phyloP scores from a whole-genome alignment of 2,329 filamentous ascomycete species.

The Lasiodiplodia theobromae region DNA sequence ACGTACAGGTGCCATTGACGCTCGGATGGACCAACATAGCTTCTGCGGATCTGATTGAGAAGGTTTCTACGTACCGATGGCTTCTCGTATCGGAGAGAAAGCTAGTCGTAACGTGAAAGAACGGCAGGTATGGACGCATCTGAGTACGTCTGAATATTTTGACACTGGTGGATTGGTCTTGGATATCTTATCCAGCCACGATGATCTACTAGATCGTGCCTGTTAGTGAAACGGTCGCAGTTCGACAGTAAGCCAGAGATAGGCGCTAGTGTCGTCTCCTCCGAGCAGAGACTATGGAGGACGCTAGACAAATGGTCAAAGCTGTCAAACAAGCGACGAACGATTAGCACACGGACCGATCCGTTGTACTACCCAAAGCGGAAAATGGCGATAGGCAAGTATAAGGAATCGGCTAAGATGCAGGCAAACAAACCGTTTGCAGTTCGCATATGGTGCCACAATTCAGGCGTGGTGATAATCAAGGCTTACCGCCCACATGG shows the following conservation, averaged over 20 bases:
- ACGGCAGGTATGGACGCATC: neutral
- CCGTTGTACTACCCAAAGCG: neutral
- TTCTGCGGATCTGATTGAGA: too few relatives aligned
- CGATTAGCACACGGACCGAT: constrained; percentile 2
- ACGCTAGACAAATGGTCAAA: neutral
- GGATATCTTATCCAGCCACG: neutral
- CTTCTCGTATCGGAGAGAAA: neutral
- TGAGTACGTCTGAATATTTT: neutral
- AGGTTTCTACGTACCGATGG: neutral
- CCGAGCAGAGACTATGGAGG: neutral
- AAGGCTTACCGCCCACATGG: neutral
- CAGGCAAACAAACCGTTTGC: neutral
- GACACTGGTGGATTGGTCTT: neutral
- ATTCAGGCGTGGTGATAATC: neutral
- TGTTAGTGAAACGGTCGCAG: too few relatives aligned
- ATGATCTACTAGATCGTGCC: too few relatives aligned
- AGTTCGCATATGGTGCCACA: neutral
- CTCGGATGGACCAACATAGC: neutral
- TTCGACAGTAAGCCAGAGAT: neutral
- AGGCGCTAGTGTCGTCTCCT: neutral
- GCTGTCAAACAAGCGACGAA: constrained; percentile 2
- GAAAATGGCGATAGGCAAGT: neutral
- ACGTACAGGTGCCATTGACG: neutral
- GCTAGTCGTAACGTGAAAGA: neutral
- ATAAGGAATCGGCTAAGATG: neutral